These are phyloP conservation scores for Podosphaera fusca DNA, from an alignment of 2,329 filamentous ascomycete genomes.

Conservation along the genomic window DNA sequence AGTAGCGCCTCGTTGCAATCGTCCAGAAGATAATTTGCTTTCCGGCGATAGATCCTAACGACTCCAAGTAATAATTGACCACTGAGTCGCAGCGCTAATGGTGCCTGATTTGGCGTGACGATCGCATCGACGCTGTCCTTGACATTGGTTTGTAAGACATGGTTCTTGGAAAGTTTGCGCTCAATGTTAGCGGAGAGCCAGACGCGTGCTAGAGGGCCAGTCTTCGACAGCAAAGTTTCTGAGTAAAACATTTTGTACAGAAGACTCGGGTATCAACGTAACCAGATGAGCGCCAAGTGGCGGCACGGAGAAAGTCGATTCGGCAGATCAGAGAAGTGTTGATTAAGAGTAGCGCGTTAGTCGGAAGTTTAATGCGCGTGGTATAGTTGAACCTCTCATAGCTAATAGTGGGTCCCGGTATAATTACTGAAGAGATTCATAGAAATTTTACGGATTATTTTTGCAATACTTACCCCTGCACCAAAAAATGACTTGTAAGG, in stretches of 20 bases:
- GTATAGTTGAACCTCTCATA: no score
- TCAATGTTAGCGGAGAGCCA: slow-evolving; percentile 97
- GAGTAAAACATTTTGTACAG: slow-evolving; percentile 76
- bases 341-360: no score
- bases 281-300: not conserved
- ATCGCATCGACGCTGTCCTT: slow-evolving; percentile 89
- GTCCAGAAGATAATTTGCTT: slow-evolving; percentile 85
- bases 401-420: no score
- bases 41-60: slow-evolving; percentile 90
- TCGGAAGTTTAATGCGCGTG: no score
- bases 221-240: slow-evolving; percentile 86
- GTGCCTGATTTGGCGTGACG: slow-evolving; percentile 76
- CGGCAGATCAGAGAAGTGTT: not conserved
- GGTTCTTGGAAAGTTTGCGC: slow-evolving; percentile 92
- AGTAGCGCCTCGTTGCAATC: slow-evolving; percentile 94
- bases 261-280: not conserved
- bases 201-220: slow-evolving; percentile 85
- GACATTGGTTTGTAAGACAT: slow-evolving; percentile 85
- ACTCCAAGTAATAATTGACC: slow-evolving; percentile 88
- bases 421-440: no score
- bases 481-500: no score
- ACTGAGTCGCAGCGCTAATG: slow-evolving; percentile 81
- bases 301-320: no score
- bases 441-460: no score
- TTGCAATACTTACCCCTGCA: no score